phyloP scores from a whole-genome alignment of 192 early-diverging fungal genomes.

The Radiomyces spectabilis region DNA sequence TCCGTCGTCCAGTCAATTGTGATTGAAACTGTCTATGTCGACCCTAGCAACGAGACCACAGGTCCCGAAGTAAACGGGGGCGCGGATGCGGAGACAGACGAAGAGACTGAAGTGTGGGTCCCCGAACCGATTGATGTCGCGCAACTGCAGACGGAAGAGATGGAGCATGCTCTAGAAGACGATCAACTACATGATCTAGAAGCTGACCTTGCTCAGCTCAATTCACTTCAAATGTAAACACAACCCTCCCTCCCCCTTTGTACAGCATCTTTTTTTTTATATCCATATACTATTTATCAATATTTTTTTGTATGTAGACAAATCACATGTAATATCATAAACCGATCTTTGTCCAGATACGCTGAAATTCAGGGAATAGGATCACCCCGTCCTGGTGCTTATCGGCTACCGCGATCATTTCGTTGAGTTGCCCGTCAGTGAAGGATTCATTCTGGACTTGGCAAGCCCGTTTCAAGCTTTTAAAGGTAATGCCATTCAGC shows the following conservation, averaged over 20 bases:
- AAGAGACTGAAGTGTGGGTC: background rate
- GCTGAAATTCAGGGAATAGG: background rate
- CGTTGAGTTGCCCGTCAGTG: background rate
- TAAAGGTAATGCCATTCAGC: background rate
- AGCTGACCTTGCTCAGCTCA: background rate
- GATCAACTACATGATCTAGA: background rate
- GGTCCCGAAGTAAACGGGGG: too few relatives aligned
- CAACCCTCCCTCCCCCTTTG: background rate
- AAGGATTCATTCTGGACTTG: background rate
- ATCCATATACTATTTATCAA: background rate
- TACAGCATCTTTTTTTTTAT: background rate
- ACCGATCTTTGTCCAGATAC: background rate
- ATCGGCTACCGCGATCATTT: slow-evolving; percentile 2
- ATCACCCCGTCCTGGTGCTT: slow-evolving; percentile 1
- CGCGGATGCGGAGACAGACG: background rate
- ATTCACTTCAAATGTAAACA: background rate
- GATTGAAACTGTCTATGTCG: too few relatives aligned
- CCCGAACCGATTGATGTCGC: background rate
- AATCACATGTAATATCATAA: background rate
- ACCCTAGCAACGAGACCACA: too few relatives aligned
- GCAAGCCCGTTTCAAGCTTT: background rate
- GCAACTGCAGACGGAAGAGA: background rate
- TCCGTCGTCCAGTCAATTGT: too few relatives aligned
- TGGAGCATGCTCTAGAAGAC: background rate
- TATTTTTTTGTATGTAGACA: background rate